Evolutionary conservation across 2,329 filamentous ascomycete species (phyloP).

Genomic region (Talaromyces sp.): DNA sequence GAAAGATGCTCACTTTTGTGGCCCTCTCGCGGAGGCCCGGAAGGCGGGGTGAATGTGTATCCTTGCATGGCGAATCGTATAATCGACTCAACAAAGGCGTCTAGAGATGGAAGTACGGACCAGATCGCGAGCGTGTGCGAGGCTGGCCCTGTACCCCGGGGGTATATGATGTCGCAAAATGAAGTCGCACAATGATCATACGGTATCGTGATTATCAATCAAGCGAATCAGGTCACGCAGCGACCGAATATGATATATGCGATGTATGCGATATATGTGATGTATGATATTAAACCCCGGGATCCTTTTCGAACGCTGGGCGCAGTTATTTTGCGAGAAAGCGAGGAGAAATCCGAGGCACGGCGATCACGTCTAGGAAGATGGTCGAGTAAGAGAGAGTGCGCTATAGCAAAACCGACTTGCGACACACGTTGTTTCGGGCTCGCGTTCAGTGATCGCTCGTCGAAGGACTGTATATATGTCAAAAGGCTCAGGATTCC

Average conservation of each 20-base stretch:
- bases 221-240: not conserved
- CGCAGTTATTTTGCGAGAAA: not conserved
- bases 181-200: not conserved
- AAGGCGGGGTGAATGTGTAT: slow-evolving; percentile 69
- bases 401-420: not conserved
- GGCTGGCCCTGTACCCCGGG: not conserved
- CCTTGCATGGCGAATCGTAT: slow-evolving; percentile 52
- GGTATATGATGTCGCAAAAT: not conserved
- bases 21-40: slow-evolving; percentile 63
- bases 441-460: not conserved
- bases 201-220: not conserved
- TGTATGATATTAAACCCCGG: not conserved
- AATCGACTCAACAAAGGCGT: not conserved
- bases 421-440: not conserved
- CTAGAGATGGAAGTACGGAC: not conserved
- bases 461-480: not conserved
- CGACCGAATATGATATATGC: not conserved
- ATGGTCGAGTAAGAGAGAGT: not conserved
- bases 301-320: not conserved
- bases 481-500: not conserved
- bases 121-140: not conserved
- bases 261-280: not conserved
- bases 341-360: not conserved
- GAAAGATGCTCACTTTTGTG: slow-evolving; percentile 67
- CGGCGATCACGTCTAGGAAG: not conserved